These are phyloP conservation scores for Trapa bicornis DNA, from an alignment of 345 rosid species.

Conservation along the genomic window DNA sequence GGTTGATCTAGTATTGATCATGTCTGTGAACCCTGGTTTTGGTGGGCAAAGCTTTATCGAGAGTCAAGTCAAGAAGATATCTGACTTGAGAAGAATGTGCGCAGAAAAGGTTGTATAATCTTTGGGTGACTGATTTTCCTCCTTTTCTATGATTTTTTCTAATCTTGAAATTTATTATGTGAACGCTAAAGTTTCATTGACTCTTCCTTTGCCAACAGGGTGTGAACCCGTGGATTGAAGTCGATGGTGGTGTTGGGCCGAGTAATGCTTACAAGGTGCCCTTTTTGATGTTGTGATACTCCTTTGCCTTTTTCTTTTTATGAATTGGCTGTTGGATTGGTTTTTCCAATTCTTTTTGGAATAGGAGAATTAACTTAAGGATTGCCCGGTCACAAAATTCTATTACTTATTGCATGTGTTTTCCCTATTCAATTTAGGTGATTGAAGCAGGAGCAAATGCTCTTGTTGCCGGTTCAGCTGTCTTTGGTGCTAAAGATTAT, in stretches of 20 bases:
- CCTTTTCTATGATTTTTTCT: background rate
- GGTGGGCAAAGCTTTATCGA: constrained; percentile 99
- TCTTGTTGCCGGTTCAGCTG: constrained; percentile 97
- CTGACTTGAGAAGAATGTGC: constrained; percentile 81
- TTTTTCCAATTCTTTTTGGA: background rate
- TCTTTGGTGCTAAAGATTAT: constrained; percentile 93
- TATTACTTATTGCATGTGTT: background rate
- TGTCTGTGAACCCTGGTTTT: constrained; percentile 99
- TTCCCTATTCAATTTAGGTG: constrained; percentile 35
- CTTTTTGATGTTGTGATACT: background rate
- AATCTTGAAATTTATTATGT: background rate
- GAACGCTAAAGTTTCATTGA: background rate
- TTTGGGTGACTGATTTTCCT: background rate
- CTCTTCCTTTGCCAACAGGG: constrained; percentile 35
- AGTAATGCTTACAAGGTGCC: constrained; percentile 86
- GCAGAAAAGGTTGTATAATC: constrained; percentile 53
- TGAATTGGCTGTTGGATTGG: background rate
- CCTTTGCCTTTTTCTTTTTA: background rate
- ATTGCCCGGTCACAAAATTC: background rate
- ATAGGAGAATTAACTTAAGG: background rate
- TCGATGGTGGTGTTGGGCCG: constrained; percentile 98
- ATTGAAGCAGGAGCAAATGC: constrained; percentile 99
- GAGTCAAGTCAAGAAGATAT: constrained; percentile 96
- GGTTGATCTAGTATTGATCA: constrained; percentile 90
- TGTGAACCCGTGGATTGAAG: constrained; percentile 98